Conservation (phyloP, 2,329 filamentous ascomycete species). For the Aspergillus fischeri region DNA sequence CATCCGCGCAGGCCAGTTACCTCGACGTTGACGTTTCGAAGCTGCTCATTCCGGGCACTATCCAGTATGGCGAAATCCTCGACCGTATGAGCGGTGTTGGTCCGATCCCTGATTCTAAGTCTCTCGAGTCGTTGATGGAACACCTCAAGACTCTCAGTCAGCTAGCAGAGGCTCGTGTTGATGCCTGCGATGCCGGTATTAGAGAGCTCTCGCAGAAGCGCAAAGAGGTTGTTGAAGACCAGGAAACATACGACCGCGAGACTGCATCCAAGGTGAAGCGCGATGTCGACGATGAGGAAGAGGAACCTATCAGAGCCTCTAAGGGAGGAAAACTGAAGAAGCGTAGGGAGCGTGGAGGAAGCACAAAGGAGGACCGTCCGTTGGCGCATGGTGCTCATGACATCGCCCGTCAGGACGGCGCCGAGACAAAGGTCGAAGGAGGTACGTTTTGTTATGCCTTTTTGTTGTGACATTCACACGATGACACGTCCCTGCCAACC, state of each 20-base stretch:
- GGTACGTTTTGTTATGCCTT: conserved; percentile 24
- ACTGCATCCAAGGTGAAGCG: conserved; percentile 42
- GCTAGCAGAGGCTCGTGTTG: conserved; percentile 53
- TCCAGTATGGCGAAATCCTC: conserved; percentile 56
- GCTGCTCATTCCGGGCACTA: conserved; percentile 44
- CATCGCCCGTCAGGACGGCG: conserved; percentile 60
- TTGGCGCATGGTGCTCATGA: conserved; percentile 61
- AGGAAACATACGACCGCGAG: conserved; percentile 45
- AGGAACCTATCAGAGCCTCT: conserved; percentile 43
- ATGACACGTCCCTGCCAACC: background rate
- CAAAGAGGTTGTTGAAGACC: conserved; percentile 54
- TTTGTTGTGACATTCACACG: background rate
- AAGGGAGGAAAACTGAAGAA: conserved; percentile 68
- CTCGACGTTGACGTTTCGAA: conserved; percentile 51
- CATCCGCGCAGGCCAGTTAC: conserved; percentile 46
- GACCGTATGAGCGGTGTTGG: conserved; percentile 50
- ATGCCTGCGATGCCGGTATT: conserved; percentile 57
- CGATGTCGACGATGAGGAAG: conserved; percentile 40
- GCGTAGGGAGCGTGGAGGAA: conserved; percentile 64
- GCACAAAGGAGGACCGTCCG: conserved; percentile 57
- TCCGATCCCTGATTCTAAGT: conserved; percentile 45
- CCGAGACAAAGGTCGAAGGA: conserved; percentile 56
- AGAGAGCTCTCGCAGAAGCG: conserved; percentile 55
- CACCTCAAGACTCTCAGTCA: conserved; percentile 55
- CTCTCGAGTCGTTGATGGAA: conserved; percentile 48